Conservation (phyloP, 768 basidiomycete species). For the Omphalotus guepiniiformis region DNA sequence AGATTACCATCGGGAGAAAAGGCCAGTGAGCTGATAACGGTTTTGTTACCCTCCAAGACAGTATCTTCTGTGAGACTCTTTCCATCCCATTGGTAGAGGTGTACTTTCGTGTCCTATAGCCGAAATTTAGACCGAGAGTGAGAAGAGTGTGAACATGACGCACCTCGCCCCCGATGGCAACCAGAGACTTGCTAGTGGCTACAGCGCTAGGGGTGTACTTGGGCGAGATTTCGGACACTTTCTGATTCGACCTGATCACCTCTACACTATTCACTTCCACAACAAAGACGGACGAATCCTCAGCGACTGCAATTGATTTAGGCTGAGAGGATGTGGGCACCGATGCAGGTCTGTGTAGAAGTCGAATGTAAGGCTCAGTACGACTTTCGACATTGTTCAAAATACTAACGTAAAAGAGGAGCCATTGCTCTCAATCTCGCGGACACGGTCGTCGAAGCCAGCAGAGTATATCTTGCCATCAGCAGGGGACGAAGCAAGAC, state of each 20-base stretch:
- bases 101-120: slow-evolving; percentile 67
- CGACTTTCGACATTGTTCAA: not conserved
- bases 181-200: slow-evolving; percentile 43
- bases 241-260: slow-evolving; percentile 67
- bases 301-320: slow-evolving; percentile 53
- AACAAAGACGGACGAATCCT: slow-evolving; percentile 64
- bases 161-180: slow-evolving; percentile 79
- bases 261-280: slow-evolving; percentile 56
- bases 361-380: not conserved
- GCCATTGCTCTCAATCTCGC: slow-evolving; percentile 52
- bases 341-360: slow-evolving; percentile 41
- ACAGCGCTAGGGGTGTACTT: slow-evolving; percentile 53
- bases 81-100: slow-evolving; percentile 70
- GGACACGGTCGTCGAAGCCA: slow-evolving; percentile 78
- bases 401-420: slow-evolving; percentile 46
- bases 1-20: slow-evolving; percentile 75
- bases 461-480: slow-evolving; percentile 58
- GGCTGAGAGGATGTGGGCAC: slow-evolving; percentile 61
- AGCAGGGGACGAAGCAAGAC: slow-evolving; percentile 41
- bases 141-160: not conserved
- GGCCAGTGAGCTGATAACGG: slow-evolving; percentile 65
- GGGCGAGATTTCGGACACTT: slow-evolving; percentile 51
- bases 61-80: slow-evolving; percentile 51
- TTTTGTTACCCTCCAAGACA: slow-evolving; percentile 64
- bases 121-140: slow-evolving; percentile 3